Evolutionary conservation across 768 basidiomycete species (phyloP), one percentile per base, ranked within the genome.

Genomic region (Paxillus rubicundulus): DNA sequence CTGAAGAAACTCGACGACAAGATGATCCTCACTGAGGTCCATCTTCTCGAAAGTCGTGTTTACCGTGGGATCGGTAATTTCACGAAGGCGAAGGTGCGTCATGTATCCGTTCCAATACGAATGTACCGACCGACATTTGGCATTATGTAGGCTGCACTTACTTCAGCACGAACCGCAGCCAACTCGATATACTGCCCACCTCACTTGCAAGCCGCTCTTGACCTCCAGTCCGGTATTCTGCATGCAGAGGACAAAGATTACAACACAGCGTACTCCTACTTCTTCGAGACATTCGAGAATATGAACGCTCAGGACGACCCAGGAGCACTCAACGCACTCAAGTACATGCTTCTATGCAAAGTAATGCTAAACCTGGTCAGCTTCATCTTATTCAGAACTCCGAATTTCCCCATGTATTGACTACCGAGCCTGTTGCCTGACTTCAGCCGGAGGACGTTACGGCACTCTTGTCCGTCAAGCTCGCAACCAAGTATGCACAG

Each of bases 201-300:
- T 12, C 74, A 82, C 51, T 75, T 89, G 14, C 85, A 78, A 63
- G 77, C 78, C 2, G 72, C 76, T 13, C 74, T 84, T 28, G 86
- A 89, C 61, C 76, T 87, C 24, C 86, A 87, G 62, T 79, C 79
- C 39, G 87, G 96, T 4, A 77, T 96, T 39, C 79, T 98, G 9
- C 92, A 97, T 62, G 94, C 96, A 0, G 95, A 99, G 61, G 96
- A 99, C 63, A 96, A 95, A 66, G 96, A 98, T 71, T 98, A 97
- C 70, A 95, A 82, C 52, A 99, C 96, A 0, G 96, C 86, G 18
- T 97, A 97, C 70, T 93, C 91, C 0, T 99, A 98, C 74, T 98
- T 98, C 73, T 93, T 91, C 61, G 96, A 98, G 72, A 86, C 93
- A 3, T 98, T 98, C 57, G 97, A 99, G 71, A 93, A 86, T 47